Evolutionary conservation across 2,329 filamentous ascomycete species (phyloP).

Genomic region (Chaetomiaceae sp.): DNA sequence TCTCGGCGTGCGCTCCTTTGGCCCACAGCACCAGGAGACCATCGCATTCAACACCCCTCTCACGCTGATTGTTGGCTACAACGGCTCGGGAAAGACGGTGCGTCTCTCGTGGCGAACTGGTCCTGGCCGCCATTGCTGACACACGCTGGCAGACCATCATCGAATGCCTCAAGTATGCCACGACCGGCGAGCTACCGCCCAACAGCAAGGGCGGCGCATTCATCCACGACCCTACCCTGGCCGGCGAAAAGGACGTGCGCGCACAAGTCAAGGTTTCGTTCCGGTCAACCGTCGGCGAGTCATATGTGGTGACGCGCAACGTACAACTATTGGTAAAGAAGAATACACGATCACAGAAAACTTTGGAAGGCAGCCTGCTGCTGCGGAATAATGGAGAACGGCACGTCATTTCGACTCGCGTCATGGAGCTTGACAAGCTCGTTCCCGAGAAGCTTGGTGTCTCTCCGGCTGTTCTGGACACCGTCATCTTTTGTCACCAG

Average conservation of each 20-base stretch:
- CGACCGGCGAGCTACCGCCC: slow-evolving; percentile 86
- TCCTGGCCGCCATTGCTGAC: slow-evolving; percentile 32
- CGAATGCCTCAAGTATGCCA: slow-evolving; percentile 96
- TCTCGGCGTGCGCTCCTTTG: slow-evolving; percentile 79
- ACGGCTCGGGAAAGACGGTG: slow-evolving; percentile 89
- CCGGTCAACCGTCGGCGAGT: slow-evolving; percentile 68
- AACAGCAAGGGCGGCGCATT: slow-evolving; percentile 90
- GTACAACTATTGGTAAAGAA: slow-evolving; percentile 86
- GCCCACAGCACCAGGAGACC: slow-evolving; percentile 66
- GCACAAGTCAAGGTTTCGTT: slow-evolving; percentile 92
- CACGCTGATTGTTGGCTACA: slow-evolving; percentile 94
- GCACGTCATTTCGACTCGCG: slow-evolving; percentile 71
- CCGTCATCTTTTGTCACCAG: slow-evolving; percentile 97
- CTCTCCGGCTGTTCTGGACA: slow-evolving; percentile 82
- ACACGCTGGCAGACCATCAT: slow-evolving; percentile 66
- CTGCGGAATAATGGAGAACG: slow-evolving; percentile 77
- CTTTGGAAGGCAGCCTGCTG: slow-evolving; percentile 73
- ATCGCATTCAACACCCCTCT: slow-evolving; percentile 83
- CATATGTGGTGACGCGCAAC: slow-evolving; percentile 78
- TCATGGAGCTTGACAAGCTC: slow-evolving; percentile 75
- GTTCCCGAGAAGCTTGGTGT: slow-evolving; percentile 86
- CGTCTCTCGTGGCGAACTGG: not conserved
- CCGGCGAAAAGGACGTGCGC: slow-evolving; percentile 80
- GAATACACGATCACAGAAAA: slow-evolving; percentile 69
- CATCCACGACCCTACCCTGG: slow-evolving; percentile 93